Conservation (phyloP, 139 green algal species). For the Auxenochlorella pyrenoidosa region DNA sequence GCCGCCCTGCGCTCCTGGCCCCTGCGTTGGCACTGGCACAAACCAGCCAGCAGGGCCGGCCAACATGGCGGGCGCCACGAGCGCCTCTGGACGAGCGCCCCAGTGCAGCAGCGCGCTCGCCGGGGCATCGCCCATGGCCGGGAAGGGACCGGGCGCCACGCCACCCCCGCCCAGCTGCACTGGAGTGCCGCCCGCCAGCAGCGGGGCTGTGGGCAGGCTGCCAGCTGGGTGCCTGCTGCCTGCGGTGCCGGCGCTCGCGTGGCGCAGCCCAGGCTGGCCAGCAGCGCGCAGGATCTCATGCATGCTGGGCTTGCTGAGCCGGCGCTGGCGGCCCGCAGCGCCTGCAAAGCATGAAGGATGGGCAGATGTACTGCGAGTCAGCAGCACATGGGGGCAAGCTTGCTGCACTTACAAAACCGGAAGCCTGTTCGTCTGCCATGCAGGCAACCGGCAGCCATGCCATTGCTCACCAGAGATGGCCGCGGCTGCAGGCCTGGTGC, state of each 20-base stretch:
- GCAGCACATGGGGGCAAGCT: too few relatives aligned
- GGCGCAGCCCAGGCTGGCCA: background rate
- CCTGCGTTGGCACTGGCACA: background rate
- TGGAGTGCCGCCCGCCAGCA: background rate
- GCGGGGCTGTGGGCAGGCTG: background rate
- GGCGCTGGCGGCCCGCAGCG: background rate
- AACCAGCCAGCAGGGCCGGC: background rate
- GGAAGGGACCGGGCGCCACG: background rate
- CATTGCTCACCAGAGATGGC: too few relatives aligned
- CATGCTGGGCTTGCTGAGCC: constrained; percentile 28
- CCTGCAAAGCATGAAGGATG: too few relatives aligned
- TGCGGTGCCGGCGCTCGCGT: background rate
- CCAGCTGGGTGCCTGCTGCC: background rate
- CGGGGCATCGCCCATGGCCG: background rate
- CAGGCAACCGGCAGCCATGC: too few relatives aligned
- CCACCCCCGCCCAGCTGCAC: background rate
- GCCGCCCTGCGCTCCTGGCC: background rate
- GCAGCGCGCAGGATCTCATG: background rate
- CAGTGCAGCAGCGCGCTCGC: constrained; percentile 13
- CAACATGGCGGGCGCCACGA: background rate
- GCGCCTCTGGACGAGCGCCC: background rate
- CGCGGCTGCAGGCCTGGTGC: background rate
- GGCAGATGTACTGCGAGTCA: too few relatives aligned
- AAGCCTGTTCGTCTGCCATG: too few relatives aligned
- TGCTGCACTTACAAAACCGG: too few relatives aligned